phyloP scores from a whole-genome alignment of 1,284 basidiomycete genomes.

The Serendipita sp. region DNA sequence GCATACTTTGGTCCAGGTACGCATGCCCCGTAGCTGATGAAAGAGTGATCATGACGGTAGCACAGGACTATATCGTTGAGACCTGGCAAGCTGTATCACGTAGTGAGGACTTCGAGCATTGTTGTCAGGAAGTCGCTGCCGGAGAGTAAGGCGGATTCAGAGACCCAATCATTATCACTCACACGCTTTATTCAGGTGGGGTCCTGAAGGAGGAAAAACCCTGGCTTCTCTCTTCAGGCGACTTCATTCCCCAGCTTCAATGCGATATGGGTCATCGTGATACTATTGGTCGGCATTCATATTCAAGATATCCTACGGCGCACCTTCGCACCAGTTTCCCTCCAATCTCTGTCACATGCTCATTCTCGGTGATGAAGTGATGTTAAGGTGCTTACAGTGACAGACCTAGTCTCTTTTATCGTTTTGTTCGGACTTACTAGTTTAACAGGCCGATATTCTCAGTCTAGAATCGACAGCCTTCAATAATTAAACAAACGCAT shows the following conservation, averaged over 20 bases:
- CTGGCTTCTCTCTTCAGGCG: conserved; percentile 49
- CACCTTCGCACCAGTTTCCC: too few relatives aligned
- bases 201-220: conserved; percentile 50
- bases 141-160: conserved; percentile 36
- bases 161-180: conserved; percentile 1
- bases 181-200: conserved; percentile 35
- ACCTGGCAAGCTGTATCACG: conserved; percentile 55
- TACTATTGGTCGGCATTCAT: not conserved
- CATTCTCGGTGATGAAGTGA: too few relatives aligned
- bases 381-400: too few relatives aligned
- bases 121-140: conserved; percentile 51
- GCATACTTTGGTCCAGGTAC: conserved; percentile 43
- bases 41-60: not conserved
- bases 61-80: conserved; percentile 51
- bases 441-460: too few relatives aligned
- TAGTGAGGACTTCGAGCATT: conserved; percentile 49
- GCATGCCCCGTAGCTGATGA: conserved; percentile 9
- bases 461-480: too few relatives aligned
- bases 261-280: not conserved
- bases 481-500: too few relatives aligned
- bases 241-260: conserved; percentile 31
- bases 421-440: too few relatives aligned
- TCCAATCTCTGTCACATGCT: too few relatives aligned
- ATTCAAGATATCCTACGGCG: too few relatives aligned
- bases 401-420: too few relatives aligned